Percentiles rank a stretch among this genome's conserved stretches.
Conservation (phyloP, 371 early-diverging fungal genomes). For the Saksenaea oblongispora region DNA sequence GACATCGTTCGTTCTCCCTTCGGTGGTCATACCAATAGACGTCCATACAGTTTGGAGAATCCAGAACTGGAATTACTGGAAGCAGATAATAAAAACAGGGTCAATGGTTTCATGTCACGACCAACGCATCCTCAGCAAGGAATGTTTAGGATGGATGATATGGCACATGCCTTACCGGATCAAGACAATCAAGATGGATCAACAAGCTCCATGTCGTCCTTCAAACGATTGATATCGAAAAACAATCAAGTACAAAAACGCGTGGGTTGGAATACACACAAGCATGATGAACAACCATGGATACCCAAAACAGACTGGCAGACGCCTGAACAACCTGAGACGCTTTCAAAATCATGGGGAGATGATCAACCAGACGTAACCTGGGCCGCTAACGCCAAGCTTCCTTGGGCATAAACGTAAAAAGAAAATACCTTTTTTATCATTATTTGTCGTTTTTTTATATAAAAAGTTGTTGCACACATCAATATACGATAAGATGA, state of each 20-base stretch:
- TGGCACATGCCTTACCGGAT: constrained; percentile 18
- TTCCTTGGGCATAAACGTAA: neutral
- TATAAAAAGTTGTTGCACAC: no score
- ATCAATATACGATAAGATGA: no score
- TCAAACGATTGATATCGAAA: neutral
- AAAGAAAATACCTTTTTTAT: neutral
- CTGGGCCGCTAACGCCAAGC: constrained; percentile 9
- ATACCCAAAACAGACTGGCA: constrained; percentile 25
- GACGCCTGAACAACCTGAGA: neutral
- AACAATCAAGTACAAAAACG: neutral
- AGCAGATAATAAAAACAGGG: neutral
- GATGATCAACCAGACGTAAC: constrained; percentile 14
- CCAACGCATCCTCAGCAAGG: constrained; percentile 16
- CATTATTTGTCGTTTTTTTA: no score
- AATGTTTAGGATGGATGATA: constrained; percentile 27
- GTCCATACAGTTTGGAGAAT: neutral
- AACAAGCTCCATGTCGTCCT: neutral
- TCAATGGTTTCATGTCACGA: neutral
- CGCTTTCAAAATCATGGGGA: constrained; percentile 15
- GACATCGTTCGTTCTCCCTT: constrained; percentile 18
- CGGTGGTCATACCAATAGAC: constrained; percentile 24
- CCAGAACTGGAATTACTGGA: neutral
- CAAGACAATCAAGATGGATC: neutral
- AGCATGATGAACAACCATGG: constrained; percentile 22
- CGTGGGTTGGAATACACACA: constrained; percentile 27